Evolutionary conservation across 306 rosid species (phyloP), one percentile per base, ranked within the genome.

Genomic region (Trichosanthes truncata): DNA sequence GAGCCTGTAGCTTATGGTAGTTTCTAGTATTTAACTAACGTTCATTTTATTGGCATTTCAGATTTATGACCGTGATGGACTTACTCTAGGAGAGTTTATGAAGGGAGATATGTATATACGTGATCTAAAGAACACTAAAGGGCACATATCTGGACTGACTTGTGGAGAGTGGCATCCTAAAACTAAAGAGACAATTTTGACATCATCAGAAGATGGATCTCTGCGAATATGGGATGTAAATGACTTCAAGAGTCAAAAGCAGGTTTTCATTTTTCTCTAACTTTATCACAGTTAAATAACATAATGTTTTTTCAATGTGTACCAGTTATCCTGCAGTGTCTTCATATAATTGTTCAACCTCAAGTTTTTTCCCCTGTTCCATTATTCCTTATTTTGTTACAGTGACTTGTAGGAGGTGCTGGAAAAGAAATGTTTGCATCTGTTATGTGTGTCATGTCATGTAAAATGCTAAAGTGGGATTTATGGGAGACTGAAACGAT

Each of bases 31-130:
- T 51, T 21, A 53, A 66, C 43, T 66, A 66, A 66, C 72, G 38
- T 17, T 23, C 18, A 3, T 66, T 13, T 46, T 71, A 25, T n/a
- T 62, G 84, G 78, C 35, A 35, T 82, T 63, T 72, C 86, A 94
- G 98, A 95, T 95, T 60, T 95, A 95, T 89, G 98, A 95, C 48
- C 97, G 98, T 8, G 98, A 95, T 78, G 98, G 98, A 56, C 97
- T 95, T 80, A 92, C 97, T 25, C 74, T 95, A 23, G 98, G 97
- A 18, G 98, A 95, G 88, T 95, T 95, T 83, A 79, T 91, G 57
- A 95, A 95, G 68, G 97, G 97, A 26, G 98, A 95, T 81, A 95
- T 95, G 98, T 95, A 95, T 86, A 95, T 92, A 78, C 98, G 97
- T 82, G 97, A 92, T 82, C 85, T 95, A 14, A 92, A 92, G 92